Conservation (phyloP, 2,329 filamentous ascomycete species). For the Monosporascus sp. region DNA sequence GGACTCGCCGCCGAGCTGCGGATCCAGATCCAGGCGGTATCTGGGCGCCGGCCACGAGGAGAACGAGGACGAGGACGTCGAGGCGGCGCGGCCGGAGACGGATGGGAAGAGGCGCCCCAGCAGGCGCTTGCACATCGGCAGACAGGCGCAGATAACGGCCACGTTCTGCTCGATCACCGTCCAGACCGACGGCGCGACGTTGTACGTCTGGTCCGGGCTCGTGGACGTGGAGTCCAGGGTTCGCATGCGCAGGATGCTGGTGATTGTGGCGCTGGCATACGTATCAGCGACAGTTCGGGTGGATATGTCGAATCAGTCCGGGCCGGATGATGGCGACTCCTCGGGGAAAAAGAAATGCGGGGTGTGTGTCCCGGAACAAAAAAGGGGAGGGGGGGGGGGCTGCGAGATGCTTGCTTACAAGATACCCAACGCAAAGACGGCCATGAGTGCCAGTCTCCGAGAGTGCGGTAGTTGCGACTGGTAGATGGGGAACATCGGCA, state of each 20-base stretch:
- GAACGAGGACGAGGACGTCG: too few species aligned
- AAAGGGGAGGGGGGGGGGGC: neutral
- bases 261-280: conserved; percentile 29
- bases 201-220: conserved; percentile 29
- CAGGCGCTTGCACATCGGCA: conserved; percentile 36
- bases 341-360: too few species aligned
- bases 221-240: conserved; percentile 34
- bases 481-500: conserved; percentile 45
- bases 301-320: too few species aligned
- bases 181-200: conserved; percentile 33
- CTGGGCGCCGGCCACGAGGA: too few species aligned
- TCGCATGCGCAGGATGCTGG: conserved; percentile 36
- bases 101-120: conserved; percentile 31
- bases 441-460: conserved; percentile 37
- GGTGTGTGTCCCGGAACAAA: neutral
- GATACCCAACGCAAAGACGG: conserved; percentile 37
- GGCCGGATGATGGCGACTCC: too few species aligned
- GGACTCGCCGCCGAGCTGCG: too few species aligned
- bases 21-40: too few species aligned
- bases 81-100: conserved; percentile 17
- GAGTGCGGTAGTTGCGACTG: conserved; percentile 35
- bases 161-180: conserved; percentile 35
- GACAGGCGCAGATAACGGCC: conserved; percentile 34
- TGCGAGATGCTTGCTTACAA: conserved; percentile 28
- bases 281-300: neutral